phyloP scores from a whole-genome alignment of 2,329 filamentous ascomycete species.

The Fonsecaea erecta region DNA sequence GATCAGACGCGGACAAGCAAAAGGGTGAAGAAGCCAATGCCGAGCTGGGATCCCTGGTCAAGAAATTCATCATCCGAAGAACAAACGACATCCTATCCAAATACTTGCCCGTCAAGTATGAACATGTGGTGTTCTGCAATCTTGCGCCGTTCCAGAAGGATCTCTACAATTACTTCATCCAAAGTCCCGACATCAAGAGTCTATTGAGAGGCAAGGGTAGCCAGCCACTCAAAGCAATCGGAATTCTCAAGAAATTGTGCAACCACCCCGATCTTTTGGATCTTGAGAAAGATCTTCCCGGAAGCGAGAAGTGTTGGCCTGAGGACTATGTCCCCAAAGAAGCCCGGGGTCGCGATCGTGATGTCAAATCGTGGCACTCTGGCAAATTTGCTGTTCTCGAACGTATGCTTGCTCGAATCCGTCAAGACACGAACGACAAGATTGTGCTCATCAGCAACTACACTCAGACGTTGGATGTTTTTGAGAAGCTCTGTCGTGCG shows the following conservation, averaged over 20 bases:
- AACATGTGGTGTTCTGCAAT: conserved; percentile 98
- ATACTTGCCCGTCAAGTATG: conserved; percentile 96
- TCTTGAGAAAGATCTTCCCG: conserved; percentile 80
- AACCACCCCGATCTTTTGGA: conserved; percentile 95
- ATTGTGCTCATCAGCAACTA: conserved; percentile 99
- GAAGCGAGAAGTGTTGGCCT: conserved; percentile 79
- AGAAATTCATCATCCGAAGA: conserved; percentile 97
- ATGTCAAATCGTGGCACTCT: conserved; percentile 93
- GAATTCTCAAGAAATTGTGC: conserved; percentile 95
- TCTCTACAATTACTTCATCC: conserved; percentile 96
- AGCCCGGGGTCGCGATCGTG: conserved; percentile 82
- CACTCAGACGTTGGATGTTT: conserved; percentile 92
- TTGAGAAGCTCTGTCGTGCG: conserved; percentile 84
- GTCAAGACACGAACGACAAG: conserved; percentile 96
- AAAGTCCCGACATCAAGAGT: conserved; percentile 90
- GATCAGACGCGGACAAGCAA: conserved; percentile 78
- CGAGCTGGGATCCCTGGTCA: conserved; percentile 83
- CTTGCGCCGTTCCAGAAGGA: conserved; percentile 89
- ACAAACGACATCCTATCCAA: conserved; percentile 98
- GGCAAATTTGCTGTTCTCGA: conserved; percentile 99
- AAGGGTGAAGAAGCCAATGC: conserved; percentile 81
- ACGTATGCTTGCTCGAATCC: conserved; percentile 93
- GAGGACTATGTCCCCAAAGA: conserved; percentile 90
- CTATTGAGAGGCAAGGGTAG: conserved; percentile 91
- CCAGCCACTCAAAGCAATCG: conserved; percentile 94